A percentile compares a stretch with the other conserved stretches of the same genome.
Conservation (phyloP, 75 land plant species). For the Cryptomeria japonica region DNA sequence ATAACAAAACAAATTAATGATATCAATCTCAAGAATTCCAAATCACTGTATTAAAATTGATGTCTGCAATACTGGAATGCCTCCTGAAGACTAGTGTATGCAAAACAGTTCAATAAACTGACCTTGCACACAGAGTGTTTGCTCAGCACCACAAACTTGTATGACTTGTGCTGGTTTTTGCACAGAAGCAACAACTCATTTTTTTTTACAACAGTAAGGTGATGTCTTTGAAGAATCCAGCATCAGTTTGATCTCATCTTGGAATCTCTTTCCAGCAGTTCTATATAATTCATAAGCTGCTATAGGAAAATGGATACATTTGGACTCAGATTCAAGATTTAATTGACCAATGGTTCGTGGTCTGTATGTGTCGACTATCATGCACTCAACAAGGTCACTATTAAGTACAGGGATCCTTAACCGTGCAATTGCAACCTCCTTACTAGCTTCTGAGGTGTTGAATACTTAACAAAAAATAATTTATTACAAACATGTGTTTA, state of each 20-base stretch:
- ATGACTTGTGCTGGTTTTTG: no score
- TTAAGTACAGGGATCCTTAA: background rate
- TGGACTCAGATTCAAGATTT: background rate
- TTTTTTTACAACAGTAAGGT: background rate
- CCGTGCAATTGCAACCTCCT: background rate
- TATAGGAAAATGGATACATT: background rate
- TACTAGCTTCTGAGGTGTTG: background rate
- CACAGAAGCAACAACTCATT: background rate
- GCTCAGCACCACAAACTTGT: background rate
- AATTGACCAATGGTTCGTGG: background rate
- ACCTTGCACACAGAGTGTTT: background rate
- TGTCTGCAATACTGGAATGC: background rate
- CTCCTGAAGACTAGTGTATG: background rate
- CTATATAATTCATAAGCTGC: background rate
- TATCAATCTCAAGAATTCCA: background rate
- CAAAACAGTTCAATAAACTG: background rate
- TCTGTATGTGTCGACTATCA: no score
- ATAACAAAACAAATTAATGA: background rate
- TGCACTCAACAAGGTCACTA: background rate
- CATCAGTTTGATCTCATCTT: background rate
- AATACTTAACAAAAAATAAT: background rate
- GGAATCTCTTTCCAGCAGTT: background rate
- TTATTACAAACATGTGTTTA: background rate
- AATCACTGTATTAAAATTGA: background rate
- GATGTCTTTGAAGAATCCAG: background rate